phyloP scores from a whole-genome alignment of 1,139 yeast species.

The Candida gigantensis region DNA sequence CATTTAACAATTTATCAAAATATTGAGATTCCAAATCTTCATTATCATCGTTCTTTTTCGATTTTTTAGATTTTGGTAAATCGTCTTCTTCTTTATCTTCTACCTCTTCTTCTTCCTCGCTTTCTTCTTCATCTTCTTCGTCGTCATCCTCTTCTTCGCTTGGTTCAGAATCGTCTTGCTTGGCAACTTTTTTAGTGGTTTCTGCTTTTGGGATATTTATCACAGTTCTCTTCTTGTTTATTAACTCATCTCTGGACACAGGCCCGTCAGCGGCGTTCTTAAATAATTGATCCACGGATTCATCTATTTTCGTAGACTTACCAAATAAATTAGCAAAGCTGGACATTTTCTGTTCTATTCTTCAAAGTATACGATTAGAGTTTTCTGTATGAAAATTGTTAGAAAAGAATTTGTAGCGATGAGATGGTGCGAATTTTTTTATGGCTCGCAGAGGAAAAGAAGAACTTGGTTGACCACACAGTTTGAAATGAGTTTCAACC shows the following conservation, averaged over 20 bases:
- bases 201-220: conserved; percentile 19
- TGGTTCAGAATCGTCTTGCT: conserved; percentile 6
- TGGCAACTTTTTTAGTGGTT: conserved; percentile 9
- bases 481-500: too few relatives aligned
- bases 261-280: conserved; percentile 36
- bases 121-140: conserved; percentile 15
- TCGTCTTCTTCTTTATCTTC: conserved; percentile 19
- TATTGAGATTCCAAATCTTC: conserved; percentile 52
- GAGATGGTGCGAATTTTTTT: neutral
- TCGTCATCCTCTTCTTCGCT: conserved; percentile 19
- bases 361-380: too few relatives aligned
- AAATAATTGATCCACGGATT: conserved; percentile 45
- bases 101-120: conserved; percentile 15
- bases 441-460: neutral
- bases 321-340: conserved; percentile 40
- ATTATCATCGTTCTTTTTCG: conserved; percentile 33
- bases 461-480: too few relatives aligned
- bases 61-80: conserved; percentile 21
- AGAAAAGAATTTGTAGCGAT: neutral
- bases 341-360: conserved; percentile 31
- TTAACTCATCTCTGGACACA: conserved; percentile 31
- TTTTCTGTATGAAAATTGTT: too few relatives aligned
- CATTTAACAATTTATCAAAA: conserved; percentile 39
- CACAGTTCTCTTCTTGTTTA: conserved; percentile 25
- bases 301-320: conserved; percentile 27